These are phyloP conservation scores for Mortierella alpina DNA, from an alignment of 192 early-diverging fungal species.

Conservation along the genomic window DNA sequence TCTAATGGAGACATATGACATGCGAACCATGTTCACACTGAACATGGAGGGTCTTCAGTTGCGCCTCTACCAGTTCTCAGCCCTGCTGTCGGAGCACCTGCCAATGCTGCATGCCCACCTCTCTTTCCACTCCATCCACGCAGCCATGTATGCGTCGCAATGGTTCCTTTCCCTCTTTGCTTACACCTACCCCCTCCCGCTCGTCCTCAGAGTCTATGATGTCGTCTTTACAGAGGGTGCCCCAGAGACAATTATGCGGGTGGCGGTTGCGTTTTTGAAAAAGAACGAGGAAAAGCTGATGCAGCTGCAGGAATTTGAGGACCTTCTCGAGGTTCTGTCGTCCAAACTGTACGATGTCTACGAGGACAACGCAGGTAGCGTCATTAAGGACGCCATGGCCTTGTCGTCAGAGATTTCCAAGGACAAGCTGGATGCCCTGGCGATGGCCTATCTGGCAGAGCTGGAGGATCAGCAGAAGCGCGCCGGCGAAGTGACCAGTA, in stretches of 20 bases:
- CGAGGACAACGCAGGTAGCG: constrained; percentile 62
- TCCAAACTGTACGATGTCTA: constrained; percentile 86
- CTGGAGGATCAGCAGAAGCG: constrained; percentile 65
- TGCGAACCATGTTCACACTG: constrained; percentile 93
- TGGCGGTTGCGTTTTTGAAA: constrained; percentile 90
- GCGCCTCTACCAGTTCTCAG: constrained; percentile 88
- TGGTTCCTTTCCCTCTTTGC: constrained; percentile 99
- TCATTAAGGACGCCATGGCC: constrained; percentile 85
- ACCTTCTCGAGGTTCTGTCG: constrained; percentile 84
- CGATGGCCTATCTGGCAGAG: constrained; percentile 64
- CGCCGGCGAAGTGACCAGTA: constrained; percentile 59
- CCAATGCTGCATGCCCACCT: constrained; percentile 87
- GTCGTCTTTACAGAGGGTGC: constrained; percentile 92
- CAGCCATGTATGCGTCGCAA: constrained; percentile 94
- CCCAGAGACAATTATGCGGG: constrained; percentile 87
- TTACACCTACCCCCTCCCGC: constrained; percentile 89
- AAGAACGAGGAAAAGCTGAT: constrained; percentile 80
- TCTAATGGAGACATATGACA: constrained; percentile 92
- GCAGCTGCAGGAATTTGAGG: constrained; percentile 79
- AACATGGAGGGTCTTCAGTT: constrained; percentile 95
- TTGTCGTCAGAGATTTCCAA: constrained; percentile 77
- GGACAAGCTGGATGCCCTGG: constrained; percentile 78
- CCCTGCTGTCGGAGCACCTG: constrained; percentile 77
- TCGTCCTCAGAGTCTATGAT: constrained; percentile 94
- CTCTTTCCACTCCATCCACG: constrained; percentile 72